These are phyloP conservation scores for Trametes cubensis DNA, from an alignment of 768 basidiomycete genomes.

Conservation along the genomic window DNA sequence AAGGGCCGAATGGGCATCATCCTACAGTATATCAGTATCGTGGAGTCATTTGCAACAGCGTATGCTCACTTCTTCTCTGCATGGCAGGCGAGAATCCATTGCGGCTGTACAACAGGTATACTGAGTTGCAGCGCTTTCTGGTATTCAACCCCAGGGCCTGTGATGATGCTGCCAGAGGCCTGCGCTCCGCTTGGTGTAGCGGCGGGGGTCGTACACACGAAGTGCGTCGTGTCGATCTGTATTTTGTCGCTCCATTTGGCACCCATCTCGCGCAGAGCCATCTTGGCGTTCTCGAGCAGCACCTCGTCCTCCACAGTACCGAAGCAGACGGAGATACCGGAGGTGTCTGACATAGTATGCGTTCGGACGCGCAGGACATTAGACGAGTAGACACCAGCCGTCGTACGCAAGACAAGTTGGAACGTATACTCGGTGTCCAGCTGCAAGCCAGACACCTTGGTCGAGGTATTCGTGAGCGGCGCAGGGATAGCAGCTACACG, in stretches of 20 bases:
- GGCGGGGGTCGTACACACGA: slow-evolving; percentile 91
- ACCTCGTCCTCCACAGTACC: slow-evolving; percentile 82
- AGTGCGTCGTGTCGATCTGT: slow-evolving; percentile 98
- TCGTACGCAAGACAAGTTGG: slow-evolving; percentile 91
- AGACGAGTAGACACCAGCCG: slow-evolving; percentile 87
- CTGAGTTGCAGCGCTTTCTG: slow-evolving; percentile 93
- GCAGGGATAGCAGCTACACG: slow-evolving; percentile 86
- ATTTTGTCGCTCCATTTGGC: slow-evolving; percentile 92
- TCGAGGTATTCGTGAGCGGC: slow-evolving; percentile 81
- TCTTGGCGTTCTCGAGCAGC: slow-evolving; percentile 78
- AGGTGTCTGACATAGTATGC: slow-evolving; percentile 94
- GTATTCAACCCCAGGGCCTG: slow-evolving; percentile 83
- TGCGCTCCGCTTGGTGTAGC: slow-evolving; percentile 62
- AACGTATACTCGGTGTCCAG: slow-evolving; percentile 88
- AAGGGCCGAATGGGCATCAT: slow-evolving; percentile 86
- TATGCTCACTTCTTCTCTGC: slow-evolving; percentile 73
- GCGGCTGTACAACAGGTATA: slow-evolving; percentile 92
- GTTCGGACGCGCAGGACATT: slow-evolving; percentile 83
- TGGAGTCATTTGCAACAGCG: not conserved
- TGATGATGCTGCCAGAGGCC: slow-evolving; percentile 51
- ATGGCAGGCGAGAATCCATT: slow-evolving; percentile 92
- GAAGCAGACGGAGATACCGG: slow-evolving; percentile 93
- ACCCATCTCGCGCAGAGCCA: slow-evolving; percentile 80
- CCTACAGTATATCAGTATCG: slow-evolving; percentile 40
- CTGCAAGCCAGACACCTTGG: slow-evolving; percentile 82